Conservation (phyloP, 306 rosid species). For the Corylus heterophylla region DNA sequence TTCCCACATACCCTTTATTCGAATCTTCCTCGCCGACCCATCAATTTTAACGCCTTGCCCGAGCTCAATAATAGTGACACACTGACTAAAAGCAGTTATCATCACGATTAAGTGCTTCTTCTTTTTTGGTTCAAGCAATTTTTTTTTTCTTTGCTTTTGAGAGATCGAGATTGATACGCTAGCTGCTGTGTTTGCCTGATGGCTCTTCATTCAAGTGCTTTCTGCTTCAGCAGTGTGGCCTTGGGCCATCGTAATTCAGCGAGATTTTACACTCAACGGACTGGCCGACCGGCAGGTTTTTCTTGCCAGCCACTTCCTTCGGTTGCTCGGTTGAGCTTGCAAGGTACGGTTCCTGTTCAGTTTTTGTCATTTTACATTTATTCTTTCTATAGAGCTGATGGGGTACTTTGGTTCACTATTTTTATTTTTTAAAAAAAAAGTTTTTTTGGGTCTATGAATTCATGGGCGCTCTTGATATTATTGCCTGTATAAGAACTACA, state of each 20-base stretch:
- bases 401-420: too few relatives aligned
- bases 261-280: slow-evolving; percentile 32
- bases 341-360: slow-evolving; percentile 49
- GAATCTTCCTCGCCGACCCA: slow-evolving; percentile 11
- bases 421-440: neutral
- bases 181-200: slow-evolving; percentile 33
- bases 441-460: neutral
- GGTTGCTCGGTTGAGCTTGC: slow-evolving; percentile 32
- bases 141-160: neutral
- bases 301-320: slow-evolving; percentile 37
- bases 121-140: neutral
- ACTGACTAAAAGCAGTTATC: neutral
- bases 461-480: neutral
- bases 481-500: neutral
- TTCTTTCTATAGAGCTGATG: too few relatives aligned
- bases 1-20: neutral
- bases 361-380: neutral
- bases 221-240: slow-evolving; percentile 40
- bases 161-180: neutral
- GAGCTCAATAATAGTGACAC: neutral
- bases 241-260: slow-evolving; percentile 38
- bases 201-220: slow-evolving; percentile 67
- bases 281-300: slow-evolving; percentile 41
- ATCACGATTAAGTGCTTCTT: neutral
- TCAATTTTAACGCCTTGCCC: slow-evolving; percentile 9